A percentile compares a stretch with the other conserved stretches of the same genome.
These are phyloP conservation scores for Phytophthora idaei DNA, from an alignment of 352 stramenopile genomes.

Conservation along the genomic window DNA sequence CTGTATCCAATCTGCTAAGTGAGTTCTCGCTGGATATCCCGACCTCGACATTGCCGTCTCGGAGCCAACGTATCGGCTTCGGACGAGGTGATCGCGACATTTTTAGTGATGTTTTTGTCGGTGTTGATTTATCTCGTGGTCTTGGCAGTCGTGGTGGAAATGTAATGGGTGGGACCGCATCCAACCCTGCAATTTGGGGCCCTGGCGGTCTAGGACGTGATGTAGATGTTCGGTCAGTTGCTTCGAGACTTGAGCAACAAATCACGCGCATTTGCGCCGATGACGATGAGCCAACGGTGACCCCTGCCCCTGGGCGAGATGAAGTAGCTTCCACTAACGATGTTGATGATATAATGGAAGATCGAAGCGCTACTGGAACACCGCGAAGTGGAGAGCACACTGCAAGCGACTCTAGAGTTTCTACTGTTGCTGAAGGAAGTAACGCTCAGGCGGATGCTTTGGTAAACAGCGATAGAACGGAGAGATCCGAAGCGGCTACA, in stretches of 20 bases:
- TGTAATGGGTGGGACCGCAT: constrained; percentile 28
- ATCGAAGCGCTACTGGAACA: constrained; percentile 19
- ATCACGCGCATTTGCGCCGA: constrained; percentile 55
- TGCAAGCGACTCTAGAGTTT: constrained; percentile 33
- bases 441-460: constrained; percentile 3
- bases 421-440: constrained; percentile 15
- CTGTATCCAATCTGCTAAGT: constrained; percentile 78
- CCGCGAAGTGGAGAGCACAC: constrained; percentile 43
- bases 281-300: constrained; percentile 33
- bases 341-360: constrained; percentile 36
- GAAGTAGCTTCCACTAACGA: constrained; percentile 20
- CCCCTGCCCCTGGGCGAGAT: constrained; percentile 2
- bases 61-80: constrained; percentile 45
- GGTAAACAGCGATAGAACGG: constrained; percentile 13
- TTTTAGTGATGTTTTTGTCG: constrained; percentile 47
- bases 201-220: constrained; percentile 38
- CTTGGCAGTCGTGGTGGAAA: constrained; percentile 41
- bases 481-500: constrained; percentile 29
- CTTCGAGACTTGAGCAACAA: constrained; percentile 76
- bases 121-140: constrained; percentile 41
- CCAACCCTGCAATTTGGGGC: constrained; percentile 45
- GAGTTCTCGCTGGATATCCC: constrained; percentile 86
- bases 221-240: constrained; percentile 69
- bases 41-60: constrained; percentile 38
- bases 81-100: constrained; percentile 57